Conservation (phyloP, 768 basidiomycete species). For the Tephrocybe sp. region DNA sequence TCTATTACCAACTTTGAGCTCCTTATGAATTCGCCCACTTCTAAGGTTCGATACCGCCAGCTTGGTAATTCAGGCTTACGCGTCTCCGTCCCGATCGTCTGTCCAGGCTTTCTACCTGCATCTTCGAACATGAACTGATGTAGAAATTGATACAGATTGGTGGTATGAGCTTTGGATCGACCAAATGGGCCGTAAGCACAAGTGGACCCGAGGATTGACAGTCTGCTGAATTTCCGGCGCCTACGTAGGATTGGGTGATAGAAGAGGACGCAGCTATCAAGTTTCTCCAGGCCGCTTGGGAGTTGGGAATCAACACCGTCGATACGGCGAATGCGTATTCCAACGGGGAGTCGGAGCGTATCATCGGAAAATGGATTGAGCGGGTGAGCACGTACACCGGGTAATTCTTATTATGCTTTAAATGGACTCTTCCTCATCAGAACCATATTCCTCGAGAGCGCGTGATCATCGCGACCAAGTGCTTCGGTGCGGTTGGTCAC, state of each 20-base stretch:
- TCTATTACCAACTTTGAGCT: no score
- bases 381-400: conserved; percentile 16
- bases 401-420: no score
- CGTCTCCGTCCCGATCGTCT: conserved; percentile 14
- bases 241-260: conserved; percentile 46
- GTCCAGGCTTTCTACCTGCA: no score
- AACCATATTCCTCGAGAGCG: conserved; percentile 14
- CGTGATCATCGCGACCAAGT: conserved; percentile 15
- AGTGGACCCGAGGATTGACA: no score
- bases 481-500: conserved; percentile 8
- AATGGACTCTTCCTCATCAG: neutral
- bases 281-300: conserved; percentile 49
- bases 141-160: conserved; percentile 9
- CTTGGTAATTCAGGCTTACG: conserved; percentile 12
- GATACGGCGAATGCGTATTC: conserved; percentile 39
- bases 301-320: conserved; percentile 34
- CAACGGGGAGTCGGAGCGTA: conserved; percentile 37
- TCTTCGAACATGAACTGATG: no score
- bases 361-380: conserved; percentile 44
- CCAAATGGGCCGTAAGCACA: conserved; percentile 19
- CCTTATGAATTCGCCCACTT: no score
- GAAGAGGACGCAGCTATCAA: conserved; percentile 43
- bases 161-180: conserved; percentile 15
- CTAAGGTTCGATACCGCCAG: conserved; percentile 12
- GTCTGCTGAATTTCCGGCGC: neutral